These are phyloP conservation scores for Chaetomiaceae sp. DNA, from an alignment of 2,329 filamentous ascomycete species.

Conservation along the genomic window DNA sequence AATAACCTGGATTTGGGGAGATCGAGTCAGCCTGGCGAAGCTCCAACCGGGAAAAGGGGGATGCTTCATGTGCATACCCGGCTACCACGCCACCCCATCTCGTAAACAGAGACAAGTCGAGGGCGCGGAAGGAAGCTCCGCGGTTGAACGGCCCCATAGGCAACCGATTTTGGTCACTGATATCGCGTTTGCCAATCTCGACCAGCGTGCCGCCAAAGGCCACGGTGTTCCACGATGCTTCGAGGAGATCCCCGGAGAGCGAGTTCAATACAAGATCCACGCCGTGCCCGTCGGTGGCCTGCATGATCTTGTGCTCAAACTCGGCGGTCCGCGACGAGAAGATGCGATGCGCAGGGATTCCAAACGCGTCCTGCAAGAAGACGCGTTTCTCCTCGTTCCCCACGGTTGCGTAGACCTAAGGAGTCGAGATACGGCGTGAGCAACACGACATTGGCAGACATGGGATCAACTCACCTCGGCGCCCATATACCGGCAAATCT, in stretches of 20 bases:
- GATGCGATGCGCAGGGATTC: slow-evolving; percentile 32
- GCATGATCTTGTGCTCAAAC: slow-evolving; percentile 29
- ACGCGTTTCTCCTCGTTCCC: slow-evolving; percentile 29
- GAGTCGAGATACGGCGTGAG: too few relatives aligned
- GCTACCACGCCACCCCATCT: too few relatives aligned
- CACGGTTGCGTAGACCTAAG: slow-evolving; percentile 35
- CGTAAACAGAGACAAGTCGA: too few relatives aligned
- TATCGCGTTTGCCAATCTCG: slow-evolving; percentile 27
- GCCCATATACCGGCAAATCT: slow-evolving; percentile 19
- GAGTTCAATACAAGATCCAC: slow-evolving; percentile 32
- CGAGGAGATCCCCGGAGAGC: slow-evolving; percentile 27
- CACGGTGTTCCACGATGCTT: slow-evolving; percentile 31
- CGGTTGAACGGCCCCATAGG: slow-evolving; percentile 23
- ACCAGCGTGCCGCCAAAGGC: slow-evolving; percentile 33
- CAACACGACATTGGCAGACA: too few relatives aligned
- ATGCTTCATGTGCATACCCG: too few relatives aligned
- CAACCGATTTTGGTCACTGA: slow-evolving; percentile 21
- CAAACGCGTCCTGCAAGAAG: slow-evolving; percentile 28
- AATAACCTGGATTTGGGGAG: too few relatives aligned
- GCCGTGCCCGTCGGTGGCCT: slow-evolving; percentile 28
- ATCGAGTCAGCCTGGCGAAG: too few relatives aligned
- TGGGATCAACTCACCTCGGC: too few relatives aligned
- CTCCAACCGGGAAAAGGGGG: too few relatives aligned
- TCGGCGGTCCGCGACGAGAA: slow-evolving; percentile 30
- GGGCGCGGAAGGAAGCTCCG: slow-evolving; percentile 21